Base-by-base conservation (phyloP, 768 basidiomycete genomes). In the Mycena sanguinolenta region DNA sequence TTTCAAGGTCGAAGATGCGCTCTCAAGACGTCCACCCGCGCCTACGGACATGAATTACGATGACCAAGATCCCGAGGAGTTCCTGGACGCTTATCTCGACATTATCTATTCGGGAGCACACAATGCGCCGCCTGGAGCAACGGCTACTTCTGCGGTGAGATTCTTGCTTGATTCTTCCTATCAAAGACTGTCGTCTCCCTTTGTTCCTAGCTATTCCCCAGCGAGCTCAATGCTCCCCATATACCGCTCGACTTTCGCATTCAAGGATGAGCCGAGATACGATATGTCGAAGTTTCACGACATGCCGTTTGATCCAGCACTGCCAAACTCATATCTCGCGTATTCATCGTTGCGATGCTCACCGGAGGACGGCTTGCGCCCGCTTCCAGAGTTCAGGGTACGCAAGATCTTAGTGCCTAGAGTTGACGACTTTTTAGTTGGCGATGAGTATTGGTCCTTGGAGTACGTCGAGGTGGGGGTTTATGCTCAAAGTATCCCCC, bases 31-130 rank as follows among this genome's bases (percentile, higher is more conserved):
- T 23, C 55, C 36, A 12, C 21, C 25, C 4, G 23, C 71, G 1
- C 23, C 25, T 0, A 67, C 72, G 19, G 66, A 60, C 23, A 0
- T 14, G 0, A 73, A 77, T 27, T 64, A 72, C 3, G 72, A 75
- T 17, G 71, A 75, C 4, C 69, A 73, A 25, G 76, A 80, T 23
- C 73, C 72, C 0, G 79, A 85, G 58, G 78, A 76, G 28, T 72
- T 81, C 49, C 66, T 78, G 28, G 61, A 80, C 49, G 54, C 69
- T 27, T 65, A 81, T 76, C 73, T 71, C 73, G 60, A 65, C n/a
- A 25, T 65, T 36, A 25, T 62, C 13, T 67, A 66, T 4, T 30
- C 61, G 13, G 55, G 63, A 1, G 1, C 17, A 8, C 6, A 38
- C 49, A 34, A 30, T 12, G 32, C 61, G 10, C 52, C 52, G 1